Evolutionary conservation across 1,284 basidiomycete species (phyloP).

Genomic region (Ceratobasidium sp.): DNA sequence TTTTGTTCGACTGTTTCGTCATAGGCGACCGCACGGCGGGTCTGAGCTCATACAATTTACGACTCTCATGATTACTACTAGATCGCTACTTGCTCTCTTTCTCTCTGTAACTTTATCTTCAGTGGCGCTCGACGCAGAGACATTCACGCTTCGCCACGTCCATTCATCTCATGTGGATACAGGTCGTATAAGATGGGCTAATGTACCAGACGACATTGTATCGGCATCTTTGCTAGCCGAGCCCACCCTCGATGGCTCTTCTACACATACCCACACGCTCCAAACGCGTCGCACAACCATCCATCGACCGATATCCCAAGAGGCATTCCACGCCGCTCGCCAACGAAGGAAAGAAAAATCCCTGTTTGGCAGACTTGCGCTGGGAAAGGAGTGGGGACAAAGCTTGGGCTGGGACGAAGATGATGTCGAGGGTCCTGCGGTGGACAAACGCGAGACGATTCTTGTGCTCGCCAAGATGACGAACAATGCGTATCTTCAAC

Average conservation of each 20-base stretch:
- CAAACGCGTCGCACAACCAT: conserved; percentile 61
- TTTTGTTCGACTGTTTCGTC: neutral
- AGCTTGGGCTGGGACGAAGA: conserved; percentile 39
- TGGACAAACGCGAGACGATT: conserved; percentile 82
- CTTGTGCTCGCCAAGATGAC: conserved; percentile 89
- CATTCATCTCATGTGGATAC: conserved; percentile 22
- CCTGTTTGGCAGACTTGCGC: neutral
- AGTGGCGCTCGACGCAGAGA: conserved; percentile 8
- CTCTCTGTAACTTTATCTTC: conserved; percentile 17
- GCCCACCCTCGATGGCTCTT: conserved; percentile 13
- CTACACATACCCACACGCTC: conserved; percentile 21
- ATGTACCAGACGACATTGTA: conserved; percentile 14
- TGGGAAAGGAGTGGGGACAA: conserved; percentile 27
- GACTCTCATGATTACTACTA: neutral
- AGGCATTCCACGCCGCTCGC: conserved; percentile 61
- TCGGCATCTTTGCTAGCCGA: conserved; percentile 1
- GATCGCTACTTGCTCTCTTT: conserved; percentile 21
- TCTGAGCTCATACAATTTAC: neutral
- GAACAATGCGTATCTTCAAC: conserved; percentile 85
- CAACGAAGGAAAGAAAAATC: conserved; percentile 52
- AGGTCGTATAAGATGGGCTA: conserved; percentile 21
- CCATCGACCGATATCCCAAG: conserved; percentile 64
- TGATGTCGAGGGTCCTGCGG: conserved; percentile 67
- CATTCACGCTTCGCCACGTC: conserved; percentile 33
- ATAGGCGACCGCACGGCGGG: conserved; percentile 11